Base-by-base conservation (phyloP, 768 basidiomycete species). In the Panaeolus cyanescens region DNA sequence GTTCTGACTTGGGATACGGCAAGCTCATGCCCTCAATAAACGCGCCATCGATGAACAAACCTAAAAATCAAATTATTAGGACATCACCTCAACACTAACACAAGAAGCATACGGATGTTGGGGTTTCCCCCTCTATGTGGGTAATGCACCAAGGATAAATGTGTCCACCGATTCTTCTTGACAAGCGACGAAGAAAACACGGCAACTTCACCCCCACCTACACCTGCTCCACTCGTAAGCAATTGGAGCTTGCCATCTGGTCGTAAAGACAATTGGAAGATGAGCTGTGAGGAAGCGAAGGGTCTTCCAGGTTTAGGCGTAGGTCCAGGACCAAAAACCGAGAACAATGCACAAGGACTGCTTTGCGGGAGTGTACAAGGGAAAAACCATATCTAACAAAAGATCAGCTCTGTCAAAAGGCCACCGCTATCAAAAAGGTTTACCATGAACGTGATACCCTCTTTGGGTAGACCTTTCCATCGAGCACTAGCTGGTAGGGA, bases 391-490 rank as follows among this genome's bases (percentile, higher is more conserved):
- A 78, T 78, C 83, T 85, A 37, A 22, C 57, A n/a, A 33, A 20
- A 28, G 17, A 28, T 62, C 12, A 67, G 60, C 25, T 25, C 19
- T 20, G 32, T 9, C 32, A 17, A 32, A 30, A 36, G 9, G 58
- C 28, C 19, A 30, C n/a, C 54, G 42, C 25, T 61, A 15, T 42
- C 25, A 33, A 54, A 6, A 12, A 5, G 6, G 70, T 72, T 32
- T 61, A 88, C 91, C 86, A 92, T 85, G 71, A 89, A 88, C 1
- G 91, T 90, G 67, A 92, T 85, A 0, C 92, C 93, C 12, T 80
- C 72, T 1, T 76, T 65, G 0, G 90, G 87, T 42, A 92, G 71
- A 0, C 84, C 83, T 61, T 80, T 83, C 33, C 64, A 67, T 20
- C 58, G 59, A 1, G 25, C 45, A 50, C 12, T 15, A 28, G 45